Percentiles rank a stretch among this genome's conserved stretches.
These are phyloP conservation scores for Globisporangium canariense DNA, from an alignment of 352 stramenopile species.

Conservation along the genomic window DNA sequence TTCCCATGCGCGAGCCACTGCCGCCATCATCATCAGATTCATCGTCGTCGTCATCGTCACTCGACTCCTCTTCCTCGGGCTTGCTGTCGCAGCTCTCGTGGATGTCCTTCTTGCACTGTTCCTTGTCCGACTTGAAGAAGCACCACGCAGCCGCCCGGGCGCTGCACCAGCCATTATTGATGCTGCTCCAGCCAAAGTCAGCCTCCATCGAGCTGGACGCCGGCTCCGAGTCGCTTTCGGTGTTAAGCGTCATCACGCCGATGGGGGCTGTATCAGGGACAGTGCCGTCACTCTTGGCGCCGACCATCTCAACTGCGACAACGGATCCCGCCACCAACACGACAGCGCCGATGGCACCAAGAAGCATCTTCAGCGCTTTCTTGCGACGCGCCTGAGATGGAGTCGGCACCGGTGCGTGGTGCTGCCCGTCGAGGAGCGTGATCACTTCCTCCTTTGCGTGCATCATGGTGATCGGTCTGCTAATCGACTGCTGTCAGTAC, in stretches of 20 bases:
- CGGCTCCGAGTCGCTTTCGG: background rate
- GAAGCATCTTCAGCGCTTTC: conserved; percentile 6
- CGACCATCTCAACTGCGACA: conserved; percentile 24
- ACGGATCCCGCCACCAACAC: conserved; percentile 21
- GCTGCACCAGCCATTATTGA: conserved; percentile 25
- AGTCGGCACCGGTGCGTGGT: background rate
- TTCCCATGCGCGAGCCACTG: conserved; percentile 8
- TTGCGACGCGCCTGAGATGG: conserved; percentile 7
- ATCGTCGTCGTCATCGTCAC: background rate
- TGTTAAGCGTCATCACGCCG: conserved; percentile 13
- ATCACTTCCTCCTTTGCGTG: conserved; percentile 11
- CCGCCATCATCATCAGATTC: background rate
- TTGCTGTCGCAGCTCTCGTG: conserved; percentile 12
- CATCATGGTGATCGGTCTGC: conserved; percentile 8
- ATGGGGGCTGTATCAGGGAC: background rate
- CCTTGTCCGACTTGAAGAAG: conserved; percentile 27
- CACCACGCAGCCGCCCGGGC: conserved; percentile 20
- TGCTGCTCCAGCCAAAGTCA: conserved; percentile 22
- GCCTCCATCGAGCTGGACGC: conserved; percentile 18
- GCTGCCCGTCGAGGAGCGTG: conserved; percentile 14
- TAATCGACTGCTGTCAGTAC: background rate
- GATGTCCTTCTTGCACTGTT: conserved; percentile 29
- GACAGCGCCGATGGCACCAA: conserved; percentile 15
- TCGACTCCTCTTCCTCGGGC: conserved; percentile 3
- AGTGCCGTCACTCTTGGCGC: conserved; percentile 6